Evolutionary conservation across 1,139 yeast genomes (phyloP).

Genomic region (Candida albicans): DNA sequence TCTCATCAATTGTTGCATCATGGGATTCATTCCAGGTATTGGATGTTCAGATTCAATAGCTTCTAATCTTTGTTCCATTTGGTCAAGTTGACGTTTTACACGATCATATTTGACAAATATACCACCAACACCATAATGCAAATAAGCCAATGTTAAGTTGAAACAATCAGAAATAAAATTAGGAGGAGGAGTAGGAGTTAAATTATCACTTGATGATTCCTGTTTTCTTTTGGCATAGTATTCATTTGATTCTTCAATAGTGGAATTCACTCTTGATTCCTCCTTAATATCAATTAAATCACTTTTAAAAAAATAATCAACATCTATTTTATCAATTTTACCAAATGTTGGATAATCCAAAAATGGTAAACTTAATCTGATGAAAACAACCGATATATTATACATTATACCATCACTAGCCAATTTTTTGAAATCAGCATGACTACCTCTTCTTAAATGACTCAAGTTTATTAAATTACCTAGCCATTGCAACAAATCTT

Average conservation of each 20-base stretch:
- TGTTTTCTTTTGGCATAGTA: constrained; percentile 35
- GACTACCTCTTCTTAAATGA: constrained; percentile 86
- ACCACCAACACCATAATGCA: constrained; percentile 91
- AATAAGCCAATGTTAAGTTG: constrained; percentile 71
- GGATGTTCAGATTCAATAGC: constrained; percentile 37
- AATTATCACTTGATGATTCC: constrained; percentile 18
- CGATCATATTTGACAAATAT: constrained; percentile 58
- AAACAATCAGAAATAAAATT: constrained; percentile 91
- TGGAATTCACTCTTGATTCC: constrained; percentile 82
- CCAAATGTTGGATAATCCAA: constrained; percentile 58
- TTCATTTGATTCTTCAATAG: constrained; percentile 65
- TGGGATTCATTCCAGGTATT: constrained; percentile 31
- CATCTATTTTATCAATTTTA: constrained; percentile 76
- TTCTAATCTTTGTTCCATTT: constrained; percentile 51
- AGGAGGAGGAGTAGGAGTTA: constrained; percentile 42
- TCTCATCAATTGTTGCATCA: constrained; percentile 31
- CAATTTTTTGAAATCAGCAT: constrained; percentile 65
- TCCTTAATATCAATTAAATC: constrained; percentile 64
- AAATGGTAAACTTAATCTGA: constrained; percentile 81
- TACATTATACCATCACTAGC: constrained; percentile 83
- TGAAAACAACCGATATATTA: constrained; percentile 66
- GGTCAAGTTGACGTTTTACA: constrained; percentile 51
- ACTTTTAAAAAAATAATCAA: constrained; percentile 55
- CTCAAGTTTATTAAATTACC: constrained; percentile 72
- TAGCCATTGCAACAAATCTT: constrained; percentile 63